These are phyloP conservation scores for Aspergillus persii DNA, from an alignment of 2,329 filamentous ascomycete genomes.

Conservation along the genomic window DNA sequence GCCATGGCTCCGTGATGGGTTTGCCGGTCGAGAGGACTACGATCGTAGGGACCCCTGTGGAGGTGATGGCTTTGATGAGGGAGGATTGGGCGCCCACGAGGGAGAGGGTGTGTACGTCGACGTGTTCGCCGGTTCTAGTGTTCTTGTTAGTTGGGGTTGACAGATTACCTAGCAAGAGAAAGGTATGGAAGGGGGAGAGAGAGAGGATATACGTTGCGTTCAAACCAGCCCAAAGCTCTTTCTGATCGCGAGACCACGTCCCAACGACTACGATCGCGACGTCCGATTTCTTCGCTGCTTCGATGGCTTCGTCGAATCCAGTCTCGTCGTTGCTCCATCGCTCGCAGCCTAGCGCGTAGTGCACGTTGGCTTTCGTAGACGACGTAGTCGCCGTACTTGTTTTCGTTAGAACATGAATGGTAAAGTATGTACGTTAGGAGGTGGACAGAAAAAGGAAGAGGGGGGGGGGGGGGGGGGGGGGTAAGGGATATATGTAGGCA, in stretches of 20 bases:
- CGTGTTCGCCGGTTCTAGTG: constrained; percentile 63
- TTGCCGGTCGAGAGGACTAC: constrained; percentile 70
- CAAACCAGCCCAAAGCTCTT: constrained; percentile 66
- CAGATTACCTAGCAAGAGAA: too few species aligned
- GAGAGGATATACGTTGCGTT: constrained; percentile 58
- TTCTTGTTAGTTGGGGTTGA: background rate
- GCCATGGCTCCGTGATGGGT: constrained; percentile 71
- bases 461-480: too few species aligned
- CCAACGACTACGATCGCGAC: constrained; percentile 72
- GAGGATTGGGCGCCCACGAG: constrained; percentile 69
- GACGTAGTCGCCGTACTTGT: constrained; percentile 70
- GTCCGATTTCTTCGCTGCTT: constrained; percentile 64
- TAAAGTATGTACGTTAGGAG: too few species aligned
- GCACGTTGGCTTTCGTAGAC: constrained; percentile 62
- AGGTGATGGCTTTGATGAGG: constrained; percentile 65
- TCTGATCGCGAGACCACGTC: constrained; percentile 72
- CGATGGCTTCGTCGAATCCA: constrained; percentile 65
- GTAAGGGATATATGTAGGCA: too few species aligned
- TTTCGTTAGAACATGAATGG: background rate
- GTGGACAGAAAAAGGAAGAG: background rate
- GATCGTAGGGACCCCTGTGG: constrained; percentile 65
- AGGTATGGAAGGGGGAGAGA: background rate
- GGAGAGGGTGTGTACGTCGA: constrained; percentile 62
- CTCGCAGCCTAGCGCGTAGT: constrained; percentile 69
- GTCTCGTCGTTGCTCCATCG: constrained; percentile 69